Evolutionary conservation across 352 stramenopile genomes (phyloP), one percentile per base, ranked within the genome.

Genomic region (Stephanocyclus meneghinianus): DNA sequence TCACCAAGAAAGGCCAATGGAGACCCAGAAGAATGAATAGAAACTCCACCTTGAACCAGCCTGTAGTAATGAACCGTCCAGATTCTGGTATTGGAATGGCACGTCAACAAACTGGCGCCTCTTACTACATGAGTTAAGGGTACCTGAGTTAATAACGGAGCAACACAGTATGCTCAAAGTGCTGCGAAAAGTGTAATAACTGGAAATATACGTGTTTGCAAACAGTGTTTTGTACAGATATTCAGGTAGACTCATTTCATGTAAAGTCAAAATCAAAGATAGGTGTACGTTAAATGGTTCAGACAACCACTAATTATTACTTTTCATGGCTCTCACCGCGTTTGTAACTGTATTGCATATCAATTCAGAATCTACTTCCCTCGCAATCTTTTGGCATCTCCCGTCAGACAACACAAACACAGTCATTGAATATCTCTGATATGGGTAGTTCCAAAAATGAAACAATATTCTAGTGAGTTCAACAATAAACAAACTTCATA

Each of bases 351-450:
- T 76, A 47, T 72, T 80, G 15, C 75, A 50, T n/a, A 80, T 76
- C n/a, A 76, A 40, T 21, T 90, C 77, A 11, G 55, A 42, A 57
- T 91, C 87, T 11, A 93, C 68, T 35, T 92, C 86, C 63, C 88
- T 75, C 15, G 74, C 88, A 70, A 93, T 74, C 61, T 85, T 89
- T 73, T 90, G 76, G 16, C 91, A 68, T 65, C 60, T 66, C 48
- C 78, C 86, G 26, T 92, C 74, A 3, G 71, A 72, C 18, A 93
- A 67, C 37, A 93, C 56, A 62, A 91, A 91, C 69, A 91, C 79
- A 2, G 71, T 86, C 76, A 92, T 92, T 11, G 64, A 81, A 80
- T 83, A 91, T 76, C 86, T 79, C 73, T 82, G 44, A 48, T 40
- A 61, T 59, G 29, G 29, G n/a, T 63, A 1, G 5, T 13, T n/a